Base-by-base conservation (phyloP, 805 yeast species). In the Lachancea kluyveri region DNA sequence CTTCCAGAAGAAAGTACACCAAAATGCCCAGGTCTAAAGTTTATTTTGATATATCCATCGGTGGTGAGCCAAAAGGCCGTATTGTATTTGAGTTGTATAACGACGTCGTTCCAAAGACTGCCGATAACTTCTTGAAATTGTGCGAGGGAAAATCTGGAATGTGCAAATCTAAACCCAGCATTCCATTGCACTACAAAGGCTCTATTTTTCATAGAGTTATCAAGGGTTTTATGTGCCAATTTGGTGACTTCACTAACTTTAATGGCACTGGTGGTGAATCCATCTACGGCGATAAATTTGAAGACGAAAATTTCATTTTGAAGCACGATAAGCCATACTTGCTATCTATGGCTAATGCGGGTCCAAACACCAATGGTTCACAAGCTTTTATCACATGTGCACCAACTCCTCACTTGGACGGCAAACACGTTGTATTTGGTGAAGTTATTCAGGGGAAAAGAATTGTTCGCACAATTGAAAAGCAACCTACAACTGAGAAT, bases 361-460 rank as follows among this genome's bases (percentile, higher is more conserved):
- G 97, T 11, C 87, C 95, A 37, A 77, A 79, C 57, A 90, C 97
- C 29, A 92, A 92, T 54, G 97, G 97, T 1, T 86, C 96, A 2
- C 97, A 90, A 61, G 92, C 86, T 50, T 90, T 90, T 59, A 77
- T 90, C 49, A 90, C 98, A 17, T 85, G 96, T 3, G 92, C 77
- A 2, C 78, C 86, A 24, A 86, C 96, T 2, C 95, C 97, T 5
- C 97, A 90, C 60, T 72, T 92, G 44, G 90, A 92, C 54, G 94
- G 90, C 16, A 90, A 90, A 59, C 98, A 92, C 57, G 96, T 88
- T 31, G 97, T 92, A 3, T 92, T 92, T 56, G 98, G 98, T 41
- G 76, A 82, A 57, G 87, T 92, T 22, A 60, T 90, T 30, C 60
- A 70, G 25, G 96, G 96, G 24, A 88, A 84, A 56, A 74, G 86